Evolutionary conservation across 257 asterid species (phyloP).

Genomic region (Linaria vulgaris): DNA sequence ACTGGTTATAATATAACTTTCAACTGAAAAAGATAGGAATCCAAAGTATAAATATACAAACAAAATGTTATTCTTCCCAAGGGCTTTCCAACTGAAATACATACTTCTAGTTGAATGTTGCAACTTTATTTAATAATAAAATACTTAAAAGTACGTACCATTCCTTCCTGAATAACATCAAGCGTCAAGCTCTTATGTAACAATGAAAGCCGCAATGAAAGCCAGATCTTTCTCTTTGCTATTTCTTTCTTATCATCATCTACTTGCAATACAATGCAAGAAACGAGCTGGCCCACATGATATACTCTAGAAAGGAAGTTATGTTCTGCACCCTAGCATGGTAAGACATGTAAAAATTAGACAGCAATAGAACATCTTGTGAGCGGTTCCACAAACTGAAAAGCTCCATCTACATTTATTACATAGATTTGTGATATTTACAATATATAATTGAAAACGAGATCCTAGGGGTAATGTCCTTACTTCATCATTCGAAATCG

Average conservation of each 20-base stretch:
- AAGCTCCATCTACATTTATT: background rate
- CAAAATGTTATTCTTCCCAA: constrained; percentile 5
- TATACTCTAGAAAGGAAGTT: constrained; percentile 60
- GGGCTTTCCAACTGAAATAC: too few species aligned
- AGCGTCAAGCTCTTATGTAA: constrained; percentile 69
- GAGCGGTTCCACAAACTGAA: constrained; percentile 1
- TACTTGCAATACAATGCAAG: constrained; percentile 77
- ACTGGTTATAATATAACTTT: constrained; percentile 1
- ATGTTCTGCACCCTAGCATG: constrained; percentile 52
- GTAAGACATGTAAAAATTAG: constrained; percentile 21
- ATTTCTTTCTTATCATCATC: constrained; percentile 80
- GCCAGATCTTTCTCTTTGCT: constrained; percentile 89
- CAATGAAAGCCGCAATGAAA: constrained; percentile 72
- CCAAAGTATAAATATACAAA: background rate
- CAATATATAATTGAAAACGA: background rate
- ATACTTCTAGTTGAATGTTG: too few species aligned
- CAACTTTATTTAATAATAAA: too few species aligned
- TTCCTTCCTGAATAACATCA: constrained; percentile 91
- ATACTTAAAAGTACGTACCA: constrained; percentile 56
- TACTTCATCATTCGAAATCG: constrained; percentile 36
- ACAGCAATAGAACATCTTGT: constrained; percentile 4
- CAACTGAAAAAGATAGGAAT: too few species aligned
- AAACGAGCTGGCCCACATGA: constrained; percentile 82
- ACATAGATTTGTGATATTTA: constrained; percentile 1
- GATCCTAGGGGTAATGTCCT: constrained; percentile 40